phyloP scores from a whole-genome alignment of 1,284 basidiomycete genomes.

The Ustilago sp. region DNA sequence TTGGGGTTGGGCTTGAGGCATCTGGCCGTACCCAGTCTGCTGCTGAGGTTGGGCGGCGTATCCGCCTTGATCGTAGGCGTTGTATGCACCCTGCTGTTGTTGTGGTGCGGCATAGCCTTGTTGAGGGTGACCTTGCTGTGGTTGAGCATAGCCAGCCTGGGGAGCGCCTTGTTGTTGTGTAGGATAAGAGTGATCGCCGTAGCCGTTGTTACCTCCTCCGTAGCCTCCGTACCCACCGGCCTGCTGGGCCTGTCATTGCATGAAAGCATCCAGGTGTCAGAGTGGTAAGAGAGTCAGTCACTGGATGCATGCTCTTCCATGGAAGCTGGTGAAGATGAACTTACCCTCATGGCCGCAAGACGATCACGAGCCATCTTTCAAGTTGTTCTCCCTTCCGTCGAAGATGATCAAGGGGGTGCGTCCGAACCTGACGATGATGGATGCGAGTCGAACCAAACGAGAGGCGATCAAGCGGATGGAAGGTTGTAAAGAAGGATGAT shows the following conservation, averaged over 20 bases:
- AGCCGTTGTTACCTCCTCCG: constrained; percentile 66
- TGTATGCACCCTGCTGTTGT: constrained; percentile 23
- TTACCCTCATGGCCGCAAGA: constrained; percentile 59
- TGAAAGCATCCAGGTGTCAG: background rate
- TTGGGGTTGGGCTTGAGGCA: constrained; percentile 16
- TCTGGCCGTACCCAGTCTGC: constrained; percentile 21
- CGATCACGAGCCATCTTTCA: constrained; percentile 54
- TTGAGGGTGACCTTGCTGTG: constrained; percentile 9
- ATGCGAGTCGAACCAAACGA: background rate
- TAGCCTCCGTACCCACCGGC: constrained; percentile 65
- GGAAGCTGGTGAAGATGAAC: constrained; percentile 9
- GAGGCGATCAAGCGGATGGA: constrained; percentile 1
- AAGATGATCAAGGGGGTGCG: background rate
- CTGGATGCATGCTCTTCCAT: background rate
- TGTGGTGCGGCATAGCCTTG: constrained; percentile 24
- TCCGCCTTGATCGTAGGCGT: constrained; percentile 13
- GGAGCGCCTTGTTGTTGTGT: constrained; percentile 55
- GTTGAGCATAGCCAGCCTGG: constrained; percentile 41
- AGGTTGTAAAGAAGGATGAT: background rate
- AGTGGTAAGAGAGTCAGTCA: constrained; percentile 5
- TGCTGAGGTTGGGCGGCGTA: constrained; percentile 31
- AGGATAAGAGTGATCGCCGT: constrained; percentile 68
- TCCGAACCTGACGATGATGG: background rate
- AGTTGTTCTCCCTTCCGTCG: background rate
- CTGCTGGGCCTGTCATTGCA: constrained; percentile 46